A percentile compares a stretch with the other conserved stretches of the same genome.
These are phyloP conservation scores for Oldenlandia corymbosa DNA, from an alignment of 257 asterid species.

Conservation along the genomic window DNA sequence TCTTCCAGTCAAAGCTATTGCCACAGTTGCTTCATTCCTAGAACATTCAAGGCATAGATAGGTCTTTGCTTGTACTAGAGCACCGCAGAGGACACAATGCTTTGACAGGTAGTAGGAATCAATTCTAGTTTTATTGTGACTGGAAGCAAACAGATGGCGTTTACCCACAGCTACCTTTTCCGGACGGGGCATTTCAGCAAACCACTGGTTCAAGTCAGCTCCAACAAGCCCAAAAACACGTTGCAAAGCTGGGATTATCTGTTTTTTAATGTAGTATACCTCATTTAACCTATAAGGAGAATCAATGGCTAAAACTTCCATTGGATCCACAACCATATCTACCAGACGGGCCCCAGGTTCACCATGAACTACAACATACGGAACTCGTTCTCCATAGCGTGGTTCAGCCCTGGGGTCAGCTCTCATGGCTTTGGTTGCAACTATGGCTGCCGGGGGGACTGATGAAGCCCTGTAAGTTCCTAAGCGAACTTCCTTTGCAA, in stretches of 20 bases:
- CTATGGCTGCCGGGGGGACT: conserved; percentile 95
- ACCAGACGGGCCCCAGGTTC: conserved; percentile 90
- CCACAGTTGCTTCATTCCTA: conserved; percentile 56
- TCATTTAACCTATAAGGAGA: conserved; percentile 85
- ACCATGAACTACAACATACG: conserved; percentile 88
- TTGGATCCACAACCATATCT: conserved; percentile 91
- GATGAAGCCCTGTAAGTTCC: conserved; percentile 70
- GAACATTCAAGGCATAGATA: conserved; percentile 57
- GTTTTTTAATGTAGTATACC: conserved; percentile 76
- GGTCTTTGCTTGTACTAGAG: conserved; percentile 60
- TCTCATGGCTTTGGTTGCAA: conserved; percentile 80
- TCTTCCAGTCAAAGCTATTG: conserved; percentile 64
- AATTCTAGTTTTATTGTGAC: conserved; percentile 60
- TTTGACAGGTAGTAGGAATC: conserved; percentile 76
- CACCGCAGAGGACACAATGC: conserved; percentile 77
- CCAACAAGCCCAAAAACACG: conserved; percentile 89
- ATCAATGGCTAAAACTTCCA: conserved; percentile 56
- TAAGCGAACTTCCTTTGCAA: conserved; percentile 96
- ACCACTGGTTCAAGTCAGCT: conserved; percentile 84
- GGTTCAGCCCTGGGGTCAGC: conserved; percentile 92
- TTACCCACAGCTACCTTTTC: conserved; percentile 55
- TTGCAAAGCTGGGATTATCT: conserved; percentile 86
- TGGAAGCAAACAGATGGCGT: conserved; percentile 35
- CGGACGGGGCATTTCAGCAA: conserved; percentile 80
- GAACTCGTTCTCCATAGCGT: conserved; percentile 89